These are phyloP conservation scores for Leucocoprinus birnbaumii DNA, from an alignment of 768 basidiomycete species.

Conservation along the genomic window DNA sequence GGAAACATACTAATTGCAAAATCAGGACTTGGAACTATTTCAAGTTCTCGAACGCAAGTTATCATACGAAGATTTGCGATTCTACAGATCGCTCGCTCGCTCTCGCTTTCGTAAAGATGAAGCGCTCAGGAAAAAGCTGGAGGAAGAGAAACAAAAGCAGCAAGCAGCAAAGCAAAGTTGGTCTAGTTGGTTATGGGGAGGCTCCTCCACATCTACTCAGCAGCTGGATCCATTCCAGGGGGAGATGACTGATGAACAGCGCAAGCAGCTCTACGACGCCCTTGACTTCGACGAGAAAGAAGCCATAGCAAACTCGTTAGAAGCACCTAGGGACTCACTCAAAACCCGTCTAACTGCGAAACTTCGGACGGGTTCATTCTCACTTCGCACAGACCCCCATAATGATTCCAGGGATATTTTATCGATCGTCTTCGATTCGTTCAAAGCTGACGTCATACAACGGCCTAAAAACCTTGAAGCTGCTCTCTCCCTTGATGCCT, in stretches of 20 bases:
- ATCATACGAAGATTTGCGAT: constrained; percentile 92
- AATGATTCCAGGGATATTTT: constrained; percentile 65
- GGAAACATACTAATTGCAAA: constrained; percentile 39
- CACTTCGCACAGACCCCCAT: constrained; percentile 75
- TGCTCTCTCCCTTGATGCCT: constrained; percentile 78
- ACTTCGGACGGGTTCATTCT: constrained; percentile 86
- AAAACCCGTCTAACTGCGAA: constrained; percentile 73
- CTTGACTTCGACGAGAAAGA: constrained; percentile 91
- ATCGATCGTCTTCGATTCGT: constrained; percentile 83
- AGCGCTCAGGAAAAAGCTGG: constrained; percentile 64
- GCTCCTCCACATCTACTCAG: constrained; percentile 30
- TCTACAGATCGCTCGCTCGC: constrained; percentile 93
- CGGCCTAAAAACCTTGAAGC: constrained; percentile 85
- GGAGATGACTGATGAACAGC: constrained; percentile 85
- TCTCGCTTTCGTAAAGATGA: constrained; percentile 85
- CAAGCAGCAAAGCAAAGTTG: constrained; percentile 52
- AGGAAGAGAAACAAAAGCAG: constrained; percentile 59
- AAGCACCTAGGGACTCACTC: constrained; percentile 75
- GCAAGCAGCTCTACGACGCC: constrained; percentile 83
- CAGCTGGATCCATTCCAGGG: constrained; percentile 60
- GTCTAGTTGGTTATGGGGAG: constrained; percentile 84
- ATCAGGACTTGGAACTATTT: constrained; percentile 33
- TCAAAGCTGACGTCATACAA: constrained; percentile 82
- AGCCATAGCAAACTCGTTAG: constrained; percentile 64
- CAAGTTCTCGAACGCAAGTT: constrained; percentile 77